Conservation (phyloP, 352 stramenopile genomes). For the Globisporangium barbulae region DNA sequence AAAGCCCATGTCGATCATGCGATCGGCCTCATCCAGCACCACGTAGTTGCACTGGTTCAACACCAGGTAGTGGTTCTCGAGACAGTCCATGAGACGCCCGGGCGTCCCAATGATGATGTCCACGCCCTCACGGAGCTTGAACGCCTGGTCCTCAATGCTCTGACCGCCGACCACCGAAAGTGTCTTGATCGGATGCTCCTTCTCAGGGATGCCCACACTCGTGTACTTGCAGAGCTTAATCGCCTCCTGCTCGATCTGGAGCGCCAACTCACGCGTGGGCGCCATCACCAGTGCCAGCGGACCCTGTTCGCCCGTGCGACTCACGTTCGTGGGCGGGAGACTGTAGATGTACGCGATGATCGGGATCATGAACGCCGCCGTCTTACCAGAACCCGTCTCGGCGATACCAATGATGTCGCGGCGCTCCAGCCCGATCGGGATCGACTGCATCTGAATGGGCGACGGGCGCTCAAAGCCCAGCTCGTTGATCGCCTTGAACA, state of each 20-base stretch:
- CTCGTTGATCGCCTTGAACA: slow-evolving; percentile 90
- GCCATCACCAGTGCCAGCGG: slow-evolving; percentile 98
- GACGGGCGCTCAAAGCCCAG: slow-evolving; percentile 96
- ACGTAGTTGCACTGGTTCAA: slow-evolving; percentile 99
- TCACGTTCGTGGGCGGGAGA: slow-evolving; percentile 82
- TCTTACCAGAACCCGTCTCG: slow-evolving; percentile 99
- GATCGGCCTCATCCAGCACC: slow-evolving; percentile 98
- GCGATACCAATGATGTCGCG: slow-evolving; percentile 99
- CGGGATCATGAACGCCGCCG: slow-evolving; percentile 97
- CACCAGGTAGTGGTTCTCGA: slow-evolving; percentile 97
- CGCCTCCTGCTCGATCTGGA: slow-evolving; percentile 97
- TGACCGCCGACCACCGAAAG: slow-evolving; percentile 93
- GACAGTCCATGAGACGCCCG: slow-evolving; percentile 96
- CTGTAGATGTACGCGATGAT: slow-evolving; percentile 95
- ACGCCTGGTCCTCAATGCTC: slow-evolving; percentile 96
- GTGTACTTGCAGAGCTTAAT: slow-evolving; percentile 91
- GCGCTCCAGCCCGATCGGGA: slow-evolving; percentile 95
- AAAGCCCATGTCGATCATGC: slow-evolving; percentile 98
- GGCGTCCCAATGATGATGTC: slow-evolving; percentile 99
- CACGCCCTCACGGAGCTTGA: slow-evolving; percentile 93
- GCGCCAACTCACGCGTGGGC: slow-evolving; percentile 96
- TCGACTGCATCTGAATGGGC: slow-evolving; percentile 98
- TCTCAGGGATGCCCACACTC: slow-evolving; percentile 52
- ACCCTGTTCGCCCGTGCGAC: slow-evolving; percentile 90
- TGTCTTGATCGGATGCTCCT: slow-evolving; percentile 72